A percentile compares a stretch with the other conserved stretches of the same genome.
phyloP scores from a whole-genome alignment of 176 grass and related monocot genomes.

The Coix lacrymajobi region DNA sequence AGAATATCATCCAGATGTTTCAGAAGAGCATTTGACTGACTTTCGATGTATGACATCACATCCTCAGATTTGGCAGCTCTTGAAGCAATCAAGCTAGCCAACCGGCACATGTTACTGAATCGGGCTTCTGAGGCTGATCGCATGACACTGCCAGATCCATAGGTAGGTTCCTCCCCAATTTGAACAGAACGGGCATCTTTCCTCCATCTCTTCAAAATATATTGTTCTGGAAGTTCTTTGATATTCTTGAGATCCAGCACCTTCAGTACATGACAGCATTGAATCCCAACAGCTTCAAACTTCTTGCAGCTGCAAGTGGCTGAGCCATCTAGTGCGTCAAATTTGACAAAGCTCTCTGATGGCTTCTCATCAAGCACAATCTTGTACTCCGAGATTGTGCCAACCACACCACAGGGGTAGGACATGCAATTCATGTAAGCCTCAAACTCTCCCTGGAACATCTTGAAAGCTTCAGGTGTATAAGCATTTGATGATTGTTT shows the following conservation, averaged over 20 bases:
- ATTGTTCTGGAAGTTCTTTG: conserved; percentile 81
- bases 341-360: conserved; percentile 57
- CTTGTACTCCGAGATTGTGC: conserved; percentile 62
- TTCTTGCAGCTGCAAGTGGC: conserved; percentile 75
- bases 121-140: conserved; percentile 37
- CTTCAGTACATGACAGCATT: conserved; percentile 77
- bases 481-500: conserved; percentile 76
- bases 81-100: conserved; percentile 64
- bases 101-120: conserved; percentile 54
- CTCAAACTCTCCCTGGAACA: conserved; percentile 82
- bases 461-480: conserved; percentile 74
- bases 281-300: conserved; percentile 77
- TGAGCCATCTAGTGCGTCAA: conserved; percentile 68
- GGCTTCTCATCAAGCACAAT: conserved; percentile 71
- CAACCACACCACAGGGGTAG: conserved; percentile 50
- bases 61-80: conserved; percentile 77
- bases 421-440: conserved; percentile 86
- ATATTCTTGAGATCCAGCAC: conserved; percentile 90
- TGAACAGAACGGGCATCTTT: conserved; percentile 59
- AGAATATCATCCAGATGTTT: conserved; percentile 75
- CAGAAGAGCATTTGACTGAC: conserved; percentile 61
- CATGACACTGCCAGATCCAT: conserved; percentile 28
- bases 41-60: conserved; percentile 64
- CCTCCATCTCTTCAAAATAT: conserved; percentile 88
- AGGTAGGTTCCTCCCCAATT: conserved; percentile 29